Conservation (phyloP, 306 rosid species). For the Prinsepia uniflora region DNA sequence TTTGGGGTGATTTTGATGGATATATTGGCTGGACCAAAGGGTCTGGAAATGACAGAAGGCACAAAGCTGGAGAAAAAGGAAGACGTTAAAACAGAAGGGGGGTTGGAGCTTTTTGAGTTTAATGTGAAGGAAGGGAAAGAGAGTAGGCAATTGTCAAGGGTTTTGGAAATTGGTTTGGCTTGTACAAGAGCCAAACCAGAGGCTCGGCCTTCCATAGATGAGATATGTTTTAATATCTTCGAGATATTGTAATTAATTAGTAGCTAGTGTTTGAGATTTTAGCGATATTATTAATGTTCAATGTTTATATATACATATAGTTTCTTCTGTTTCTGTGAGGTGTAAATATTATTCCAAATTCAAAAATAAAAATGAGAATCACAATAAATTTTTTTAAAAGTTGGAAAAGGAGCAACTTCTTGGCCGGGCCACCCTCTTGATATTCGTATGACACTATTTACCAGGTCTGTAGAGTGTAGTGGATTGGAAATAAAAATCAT, state of each 20-base stretch:
- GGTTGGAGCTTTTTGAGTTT: constrained; percentile 21
- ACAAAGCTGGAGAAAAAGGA: background rate
- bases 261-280: too few species aligned
- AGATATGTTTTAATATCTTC: background rate
- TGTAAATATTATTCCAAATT: too few species aligned
- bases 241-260: constrained; percentile 5
- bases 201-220: constrained; percentile 13
- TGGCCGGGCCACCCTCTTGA: too few species aligned
- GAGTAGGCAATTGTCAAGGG: constrained; percentile 3
- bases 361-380: too few species aligned
- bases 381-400: too few species aligned
- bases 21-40: constrained; percentile 15
- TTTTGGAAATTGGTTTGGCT: constrained; percentile 11
- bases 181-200: constrained; percentile 13
- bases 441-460: too few species aligned
- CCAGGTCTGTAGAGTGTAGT: too few species aligned
- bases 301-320: too few species aligned
- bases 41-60: background rate
- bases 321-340: too few species aligned
- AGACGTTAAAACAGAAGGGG: background rate
- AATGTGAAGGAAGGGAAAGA: constrained; percentile 9
- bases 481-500: too few species aligned
- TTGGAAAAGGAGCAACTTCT: too few species aligned
- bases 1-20: constrained; percentile 27
- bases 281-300: too few species aligned